phyloP scores from a whole-genome alignment of 169 alveolate genomes.

The Cryptosporidium muris region DNA sequence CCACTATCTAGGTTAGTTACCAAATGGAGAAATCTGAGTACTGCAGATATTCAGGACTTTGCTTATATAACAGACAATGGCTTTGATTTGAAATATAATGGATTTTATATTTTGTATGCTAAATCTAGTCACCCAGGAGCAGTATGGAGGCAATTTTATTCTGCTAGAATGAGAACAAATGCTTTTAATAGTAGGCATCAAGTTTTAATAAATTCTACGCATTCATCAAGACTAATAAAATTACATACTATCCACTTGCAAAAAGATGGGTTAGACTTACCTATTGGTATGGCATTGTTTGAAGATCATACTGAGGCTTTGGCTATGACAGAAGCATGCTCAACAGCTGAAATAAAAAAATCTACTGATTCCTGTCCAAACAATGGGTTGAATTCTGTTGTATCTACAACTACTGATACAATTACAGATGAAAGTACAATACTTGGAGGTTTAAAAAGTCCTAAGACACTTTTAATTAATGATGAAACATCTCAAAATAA shows the following conservation, averaged over 20 bases:
- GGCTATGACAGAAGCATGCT: constrained; percentile 10
- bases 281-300: constrained; percentile 69
- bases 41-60: constrained; percentile 22
- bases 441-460: neutral
- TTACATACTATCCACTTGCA: constrained; percentile 49
- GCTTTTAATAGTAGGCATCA: constrained; percentile 39
- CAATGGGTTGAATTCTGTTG: too few relatives aligned
- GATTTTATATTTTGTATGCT: constrained; percentile 46
- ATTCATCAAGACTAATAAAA: constrained; percentile 19
- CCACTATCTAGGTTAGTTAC: constrained; percentile 31
- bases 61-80: constrained; percentile 30
- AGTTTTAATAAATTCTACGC: constrained; percentile 34
- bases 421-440: too few relatives aligned
- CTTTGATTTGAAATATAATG: constrained; percentile 30
- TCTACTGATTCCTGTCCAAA: neutral
- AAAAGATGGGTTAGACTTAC: constrained; percentile 46
- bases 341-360: neutral
- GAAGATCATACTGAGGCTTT: constrained; percentile 54
- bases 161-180: constrained; percentile 69
- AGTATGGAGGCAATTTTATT: constrained; percentile 46
- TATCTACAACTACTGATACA: too few relatives aligned
- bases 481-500: neutral
- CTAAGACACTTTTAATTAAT: neutral
- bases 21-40: constrained; percentile 51
- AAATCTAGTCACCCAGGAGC: constrained; percentile 23